Evolutionary conservation across 768 basidiomycete genomes (phyloP).

Genomic region (Cystobasidium onofrii): DNA sequence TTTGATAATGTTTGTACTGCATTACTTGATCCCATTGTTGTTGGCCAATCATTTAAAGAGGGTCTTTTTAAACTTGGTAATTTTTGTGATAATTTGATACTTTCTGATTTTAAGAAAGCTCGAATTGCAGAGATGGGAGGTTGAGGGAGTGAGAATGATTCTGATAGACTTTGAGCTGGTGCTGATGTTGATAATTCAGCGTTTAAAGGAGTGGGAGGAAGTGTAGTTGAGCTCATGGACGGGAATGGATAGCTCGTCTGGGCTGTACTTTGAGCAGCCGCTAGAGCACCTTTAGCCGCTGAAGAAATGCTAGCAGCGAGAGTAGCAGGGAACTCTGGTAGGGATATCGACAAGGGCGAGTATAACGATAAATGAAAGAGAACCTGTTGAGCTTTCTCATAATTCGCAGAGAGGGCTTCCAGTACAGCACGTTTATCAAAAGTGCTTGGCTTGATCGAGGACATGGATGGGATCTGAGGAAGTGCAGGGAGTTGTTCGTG

Average conservation of each 20-base stretch:
- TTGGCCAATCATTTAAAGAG: constrained; percentile 1
- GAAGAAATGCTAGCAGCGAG: not conserved
- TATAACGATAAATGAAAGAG: not conserved
- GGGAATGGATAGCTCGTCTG: not conserved
- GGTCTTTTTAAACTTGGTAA: constrained; percentile 2
- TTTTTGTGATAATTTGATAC: not conserved
- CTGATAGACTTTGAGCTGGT: not conserved
- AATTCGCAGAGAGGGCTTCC: not conserved
- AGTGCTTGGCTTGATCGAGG: not conserved
- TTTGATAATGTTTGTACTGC: not conserved
- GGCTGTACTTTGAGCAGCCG: no score
- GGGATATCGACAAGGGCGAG: not conserved
- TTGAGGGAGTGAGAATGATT: not conserved
- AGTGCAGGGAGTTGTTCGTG: not conserved
- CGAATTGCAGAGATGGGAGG: constrained; percentile 18
- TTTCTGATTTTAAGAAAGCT: not conserved
- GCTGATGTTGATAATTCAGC: not conserved
- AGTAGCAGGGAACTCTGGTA: not conserved
- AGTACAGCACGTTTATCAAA: not conserved
- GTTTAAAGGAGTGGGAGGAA: not conserved
- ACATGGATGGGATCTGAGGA: not conserved
- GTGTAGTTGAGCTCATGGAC: not conserved
- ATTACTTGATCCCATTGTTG: not conserved
- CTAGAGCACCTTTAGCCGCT: not conserved
- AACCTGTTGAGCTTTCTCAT: not conserved